Percentiles rank a stretch among this genome's conserved stretches.
phyloP scores from a whole-genome alignment of 139 green algal genomes.

The Tetradesmus lagerheimii region DNA sequence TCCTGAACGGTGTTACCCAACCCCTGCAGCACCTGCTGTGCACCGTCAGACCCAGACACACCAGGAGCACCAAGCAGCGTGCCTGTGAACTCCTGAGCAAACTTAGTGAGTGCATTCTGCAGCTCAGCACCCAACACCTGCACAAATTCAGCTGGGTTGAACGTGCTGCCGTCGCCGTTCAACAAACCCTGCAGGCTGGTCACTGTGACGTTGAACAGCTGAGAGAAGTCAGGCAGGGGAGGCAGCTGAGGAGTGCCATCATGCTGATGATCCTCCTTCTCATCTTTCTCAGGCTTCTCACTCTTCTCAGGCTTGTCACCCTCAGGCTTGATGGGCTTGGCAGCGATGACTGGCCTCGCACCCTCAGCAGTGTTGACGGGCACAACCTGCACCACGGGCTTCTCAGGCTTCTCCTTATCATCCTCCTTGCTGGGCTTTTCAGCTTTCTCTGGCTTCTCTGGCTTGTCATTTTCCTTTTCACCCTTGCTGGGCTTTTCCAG shows the following conservation, averaged over 20 bases:
- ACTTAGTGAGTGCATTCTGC: neutral
- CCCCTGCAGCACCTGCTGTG: neutral
- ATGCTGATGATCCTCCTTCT: neutral
- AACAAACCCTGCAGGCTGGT: neutral
- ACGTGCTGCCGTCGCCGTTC: neutral
- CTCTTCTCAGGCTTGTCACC: too few relatives aligned
- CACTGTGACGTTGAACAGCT: neutral
- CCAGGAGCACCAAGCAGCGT: neutral
- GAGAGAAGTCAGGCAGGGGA: neutral
- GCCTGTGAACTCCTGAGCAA: neutral
- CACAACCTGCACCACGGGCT: too few relatives aligned
- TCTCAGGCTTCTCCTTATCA: too few relatives aligned
- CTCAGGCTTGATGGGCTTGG: neutral
- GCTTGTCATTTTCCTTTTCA: neutral
- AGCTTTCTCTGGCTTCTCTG: too few relatives aligned
- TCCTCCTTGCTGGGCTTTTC: too few relatives aligned
- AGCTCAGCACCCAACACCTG: neutral
- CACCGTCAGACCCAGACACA: constrained; percentile 12
- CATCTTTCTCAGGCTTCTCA: too few relatives aligned
- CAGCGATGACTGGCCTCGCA: too few relatives aligned
- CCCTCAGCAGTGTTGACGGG: too few relatives aligned
- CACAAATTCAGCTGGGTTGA: neutral
- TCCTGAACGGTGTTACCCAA: neutral
- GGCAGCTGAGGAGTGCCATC: neutral
- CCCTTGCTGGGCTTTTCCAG: neutral